A percentile compares a stretch with the other conserved stretches of the same genome.
Evolutionary conservation across 768 basidiomycete species (phyloP).

Genomic region (Hebeloma cylindrosporum): DNA sequence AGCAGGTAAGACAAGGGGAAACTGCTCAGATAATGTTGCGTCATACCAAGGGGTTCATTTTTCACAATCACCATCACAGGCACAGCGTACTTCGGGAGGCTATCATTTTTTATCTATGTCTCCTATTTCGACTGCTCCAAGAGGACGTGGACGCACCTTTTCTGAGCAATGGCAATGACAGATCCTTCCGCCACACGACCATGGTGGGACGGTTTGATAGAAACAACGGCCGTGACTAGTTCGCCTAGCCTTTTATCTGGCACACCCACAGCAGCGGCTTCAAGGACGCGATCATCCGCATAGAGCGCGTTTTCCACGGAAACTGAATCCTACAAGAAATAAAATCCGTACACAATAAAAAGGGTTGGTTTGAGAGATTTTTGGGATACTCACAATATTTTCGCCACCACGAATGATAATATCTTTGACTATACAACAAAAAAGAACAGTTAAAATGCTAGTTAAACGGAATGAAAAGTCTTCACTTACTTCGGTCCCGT

Average conservation of each 20-base stretch:
- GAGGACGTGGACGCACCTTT: conserved; percentile 35
- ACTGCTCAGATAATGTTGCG: not conserved
- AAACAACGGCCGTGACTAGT: conserved; percentile 56
- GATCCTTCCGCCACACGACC: conserved; percentile 48
- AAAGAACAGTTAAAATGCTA: not conserved
- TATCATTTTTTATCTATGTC: conserved; percentile 26
- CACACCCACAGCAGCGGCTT: conserved; percentile 61
- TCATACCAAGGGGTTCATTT: conserved; percentile 48
- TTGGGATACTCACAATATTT: conserved; percentile 48
- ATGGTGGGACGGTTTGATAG: conserved; percentile 43
- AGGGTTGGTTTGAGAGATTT: too few relatives aligned
- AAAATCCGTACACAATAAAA: not conserved
- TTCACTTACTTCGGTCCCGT: conserved; percentile 46
- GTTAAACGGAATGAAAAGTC: conserved; percentile 1
- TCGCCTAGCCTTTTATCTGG: conserved; percentile 62
- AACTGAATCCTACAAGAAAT: conserved; percentile 48
- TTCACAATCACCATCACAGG: conserved; percentile 59
- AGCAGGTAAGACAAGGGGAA: not conserved
- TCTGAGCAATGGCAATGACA: conserved; percentile 42
- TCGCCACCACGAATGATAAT: conserved; percentile 66
- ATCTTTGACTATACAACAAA: conserved; percentile 55
- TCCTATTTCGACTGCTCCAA: not conserved
- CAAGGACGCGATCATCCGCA: conserved; percentile 50
- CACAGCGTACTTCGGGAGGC: conserved; percentile 53
- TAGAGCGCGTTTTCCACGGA: conserved; percentile 63